Evolutionary conservation across 352 stramenopile genomes (phyloP), one percentile per base, ranked within the genome.

Genomic region (Blastocystis sp.): DNA sequence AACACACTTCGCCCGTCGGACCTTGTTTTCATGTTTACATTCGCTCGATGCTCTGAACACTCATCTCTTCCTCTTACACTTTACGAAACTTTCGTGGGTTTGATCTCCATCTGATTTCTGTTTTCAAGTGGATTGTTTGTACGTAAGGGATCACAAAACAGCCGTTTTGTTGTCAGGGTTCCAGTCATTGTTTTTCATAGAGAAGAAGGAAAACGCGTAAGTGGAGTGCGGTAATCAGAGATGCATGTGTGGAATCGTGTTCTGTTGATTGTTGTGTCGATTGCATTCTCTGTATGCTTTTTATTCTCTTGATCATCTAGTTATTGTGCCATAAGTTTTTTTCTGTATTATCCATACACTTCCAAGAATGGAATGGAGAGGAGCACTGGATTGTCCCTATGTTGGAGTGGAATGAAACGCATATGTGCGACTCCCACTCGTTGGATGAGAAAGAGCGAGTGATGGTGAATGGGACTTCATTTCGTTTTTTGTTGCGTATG

Each of bases 1-100:
- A 21, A 81, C 69, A 32, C 18, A 34, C 18, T 34, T 64, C 69
- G 69, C 69, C 27, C 56, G 53, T 36, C 69, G 46, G 18, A 81
- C n/a, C 21, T n/a, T n/a, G n/a, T 57, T 51, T 11, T 54, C 54
- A 51, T 81, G 69, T 21, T 40, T 63, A 18, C 49, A 42, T 32
- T 81, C 69, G n/a, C n/a, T 36, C 1, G 69, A 81, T 4, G 44
- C 69, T 29, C 69, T 81, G 34, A 48, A 56, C 0, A 51, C 2
- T 75, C 21, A 76, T 51, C 21, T n/a, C 34, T 11, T 21, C 29
- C 42, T 32, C 21, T 6, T 48, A 32, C 16, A 34, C 11, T 48
- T 14, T 34, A 44, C 11, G 21, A 76, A 56, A 38, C 4, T 21
- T 8, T 61, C 9, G 11, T 61, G 53, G 11, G 6, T 61, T 27